Conservation (phyloP, 257 asterid species). For the Solanum corneliomulleri region DNA sequence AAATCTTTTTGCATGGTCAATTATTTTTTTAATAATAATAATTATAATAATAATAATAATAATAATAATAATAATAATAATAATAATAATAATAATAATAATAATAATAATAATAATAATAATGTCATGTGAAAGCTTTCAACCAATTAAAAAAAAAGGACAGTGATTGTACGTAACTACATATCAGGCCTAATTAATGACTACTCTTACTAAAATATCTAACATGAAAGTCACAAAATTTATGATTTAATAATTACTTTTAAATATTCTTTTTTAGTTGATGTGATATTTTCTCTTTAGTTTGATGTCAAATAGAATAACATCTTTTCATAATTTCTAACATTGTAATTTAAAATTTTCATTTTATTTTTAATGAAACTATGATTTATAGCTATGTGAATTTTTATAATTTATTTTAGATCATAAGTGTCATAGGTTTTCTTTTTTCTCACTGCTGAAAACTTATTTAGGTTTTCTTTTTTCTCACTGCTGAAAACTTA, state of each 20-base stretch:
- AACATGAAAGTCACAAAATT: not conserved
- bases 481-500: too few relatives aligned
- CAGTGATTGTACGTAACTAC: not conserved
- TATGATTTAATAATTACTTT: not conserved
- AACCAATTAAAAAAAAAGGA: not conserved
- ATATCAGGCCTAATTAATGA: not conserved
- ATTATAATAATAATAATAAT: not conserved
- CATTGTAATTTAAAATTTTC: not conserved
- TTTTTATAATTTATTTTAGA: not conserved
- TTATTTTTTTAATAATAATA: not conserved
- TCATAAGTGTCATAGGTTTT: not conserved
- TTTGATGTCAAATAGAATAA: not conserved
- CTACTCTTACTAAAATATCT: not conserved
- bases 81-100: not conserved
- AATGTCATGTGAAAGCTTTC: not conserved
- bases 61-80: not conserved
- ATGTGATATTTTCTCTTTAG: not conserved
- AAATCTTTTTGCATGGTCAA: not conserved
- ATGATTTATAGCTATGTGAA: not conserved
- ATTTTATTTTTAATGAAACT: not conserved
- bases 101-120: not conserved
- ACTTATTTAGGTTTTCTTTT: not conserved
- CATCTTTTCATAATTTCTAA: not conserved
- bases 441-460: not conserved
- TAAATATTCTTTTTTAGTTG: fast-evolving